Percentiles rank a stretch among this genome's conserved stretches.
phyloP scores from a whole-genome alignment of 805 yeast genomes.

The Kazachstania bromeliacearum region DNA sequence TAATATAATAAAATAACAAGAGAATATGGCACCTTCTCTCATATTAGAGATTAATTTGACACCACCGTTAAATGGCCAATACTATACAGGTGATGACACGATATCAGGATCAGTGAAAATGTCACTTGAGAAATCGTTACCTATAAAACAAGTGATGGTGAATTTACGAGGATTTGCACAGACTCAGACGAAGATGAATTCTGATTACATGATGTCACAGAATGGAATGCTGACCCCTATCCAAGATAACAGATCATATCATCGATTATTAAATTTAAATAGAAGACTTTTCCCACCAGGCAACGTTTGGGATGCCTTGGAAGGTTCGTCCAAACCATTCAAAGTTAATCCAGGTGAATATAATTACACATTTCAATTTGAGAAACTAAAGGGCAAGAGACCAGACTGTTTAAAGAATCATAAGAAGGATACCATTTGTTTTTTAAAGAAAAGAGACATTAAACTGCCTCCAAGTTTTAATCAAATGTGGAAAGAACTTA shows the following conservation, averaged over 20 bases:
- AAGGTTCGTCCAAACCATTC: constrained; percentile 23
- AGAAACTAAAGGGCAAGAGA: constrained; percentile 16
- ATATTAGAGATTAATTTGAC: constrained; percentile 12
- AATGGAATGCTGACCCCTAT: constrained; percentile 21
- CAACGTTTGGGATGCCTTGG: constrained; percentile 26
- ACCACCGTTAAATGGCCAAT: constrained; percentile 25
- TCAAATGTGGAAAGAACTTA: constrained; percentile 17
- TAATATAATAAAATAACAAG: not conserved
- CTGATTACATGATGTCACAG: constrained; percentile 15
- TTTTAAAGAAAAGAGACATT: constrained; percentile 14
- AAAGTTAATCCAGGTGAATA: constrained; percentile 23
- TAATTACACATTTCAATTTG: constrained; percentile 21
- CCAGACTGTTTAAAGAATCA: constrained; percentile 23
- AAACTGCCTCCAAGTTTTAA: constrained; percentile 27
- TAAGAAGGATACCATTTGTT: constrained; percentile 13
- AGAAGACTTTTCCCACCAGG: constrained; percentile 26
- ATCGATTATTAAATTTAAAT: constrained; percentile 15
- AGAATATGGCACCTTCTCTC: constrained; percentile 16
- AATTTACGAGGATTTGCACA: constrained; percentile 39
- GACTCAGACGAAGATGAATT: constrained; percentile 20
- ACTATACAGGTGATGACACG: constrained; percentile 22
- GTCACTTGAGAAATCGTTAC: constrained; percentile 17
- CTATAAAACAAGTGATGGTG: constrained; percentile 34
- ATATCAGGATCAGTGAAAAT: constrained; percentile 23
- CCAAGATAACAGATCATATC: constrained; percentile 22